These are phyloP conservation scores for Ophiostoma montium DNA, from an alignment of 2,329 filamentous ascomycete species.

Conservation along the genomic window DNA sequence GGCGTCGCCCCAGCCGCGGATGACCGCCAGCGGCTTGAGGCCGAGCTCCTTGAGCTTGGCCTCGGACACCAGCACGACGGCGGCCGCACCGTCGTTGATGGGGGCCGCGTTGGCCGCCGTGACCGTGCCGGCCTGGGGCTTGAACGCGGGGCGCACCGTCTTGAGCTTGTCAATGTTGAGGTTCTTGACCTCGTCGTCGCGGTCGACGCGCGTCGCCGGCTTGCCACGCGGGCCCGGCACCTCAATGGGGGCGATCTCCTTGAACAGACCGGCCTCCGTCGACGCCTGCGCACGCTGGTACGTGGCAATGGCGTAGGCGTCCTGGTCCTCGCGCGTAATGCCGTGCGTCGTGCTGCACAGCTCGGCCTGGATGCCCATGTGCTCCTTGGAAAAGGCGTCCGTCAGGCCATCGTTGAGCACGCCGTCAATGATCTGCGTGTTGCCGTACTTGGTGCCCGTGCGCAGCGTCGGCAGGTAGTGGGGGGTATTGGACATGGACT, in stretches of 20 bases:
- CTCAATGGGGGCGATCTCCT: slow-evolving; percentile 82
- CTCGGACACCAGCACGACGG: slow-evolving; percentile 86
- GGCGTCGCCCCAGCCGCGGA: slow-evolving; percentile 93
- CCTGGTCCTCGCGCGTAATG: slow-evolving; percentile 73
- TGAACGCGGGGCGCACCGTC: slow-evolving; percentile 71
- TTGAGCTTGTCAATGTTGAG: slow-evolving; percentile 73
- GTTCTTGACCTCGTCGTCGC: slow-evolving; percentile 95
- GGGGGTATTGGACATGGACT: slow-evolving; percentile 97
- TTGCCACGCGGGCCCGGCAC: slow-evolving; percentile 83
- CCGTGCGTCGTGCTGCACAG: slow-evolving; percentile 77
- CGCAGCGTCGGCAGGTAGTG: slow-evolving; percentile 88
- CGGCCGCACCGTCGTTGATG: slow-evolving; percentile 86
- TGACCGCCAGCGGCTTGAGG: slow-evolving; percentile 88
- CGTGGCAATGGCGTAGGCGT: slow-evolving; percentile 87
- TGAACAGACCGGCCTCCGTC: slow-evolving; percentile 67
- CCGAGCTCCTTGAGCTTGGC: slow-evolving; percentile 83
- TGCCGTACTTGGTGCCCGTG: slow-evolving; percentile 82
- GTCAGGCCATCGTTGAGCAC: slow-evolving; percentile 89
- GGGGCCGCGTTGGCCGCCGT: slow-evolving; percentile 95
- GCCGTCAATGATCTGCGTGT: slow-evolving; percentile 78
- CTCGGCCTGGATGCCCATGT: slow-evolving; percentile 90
- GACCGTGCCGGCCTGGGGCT: slow-evolving; percentile 69
- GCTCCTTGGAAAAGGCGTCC: slow-evolving; percentile 82
- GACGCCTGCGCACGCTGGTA: slow-evolving; percentile 90
- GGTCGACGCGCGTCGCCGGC: slow-evolving; percentile 63